Percentiles rank a stretch among this genome's conserved stretches.
These are phyloP conservation scores for Citrus sp. DNA, from an alignment of 345 rosid species.

Conservation along the genomic window DNA sequence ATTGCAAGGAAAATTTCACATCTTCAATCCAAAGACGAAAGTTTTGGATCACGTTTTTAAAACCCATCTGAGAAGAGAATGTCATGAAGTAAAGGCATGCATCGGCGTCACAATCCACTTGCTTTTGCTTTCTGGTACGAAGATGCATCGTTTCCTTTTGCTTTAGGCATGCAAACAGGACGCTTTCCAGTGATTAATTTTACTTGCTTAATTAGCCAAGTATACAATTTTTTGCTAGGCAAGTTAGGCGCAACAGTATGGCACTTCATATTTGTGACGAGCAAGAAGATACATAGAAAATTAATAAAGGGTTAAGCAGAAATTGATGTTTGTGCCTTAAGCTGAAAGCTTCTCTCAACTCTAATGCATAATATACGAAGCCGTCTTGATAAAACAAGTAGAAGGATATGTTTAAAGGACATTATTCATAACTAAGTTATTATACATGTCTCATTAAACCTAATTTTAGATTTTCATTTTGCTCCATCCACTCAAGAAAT, in stretches of 20 bases:
- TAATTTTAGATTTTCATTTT: background rate
- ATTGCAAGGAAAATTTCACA: background rate
- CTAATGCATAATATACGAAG: background rate
- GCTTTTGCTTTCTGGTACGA: background rate
- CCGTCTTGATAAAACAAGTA: background rate
- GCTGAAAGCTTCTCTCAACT: background rate
- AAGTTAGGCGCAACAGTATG: constrained; percentile 19
- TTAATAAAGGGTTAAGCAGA: background rate
- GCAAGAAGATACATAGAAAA: background rate
- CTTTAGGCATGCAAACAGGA: constrained; percentile 1
- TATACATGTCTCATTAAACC: too few relatives aligned
- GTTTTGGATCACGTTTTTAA: background rate
- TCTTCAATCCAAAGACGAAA: background rate
- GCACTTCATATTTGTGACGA: background rate
- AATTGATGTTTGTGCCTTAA: background rate
- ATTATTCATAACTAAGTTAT: too few relatives aligned
- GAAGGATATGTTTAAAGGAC: too few relatives aligned
- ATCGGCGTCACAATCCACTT: background rate
- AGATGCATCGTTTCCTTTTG: too few relatives aligned
- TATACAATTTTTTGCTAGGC: constrained; percentile 11
- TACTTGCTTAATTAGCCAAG: constrained; percentile 8
- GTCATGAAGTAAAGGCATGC: background rate
- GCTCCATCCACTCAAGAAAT: background rate
- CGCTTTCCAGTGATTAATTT: constrained; percentile 24
- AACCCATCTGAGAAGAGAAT: background rate